phyloP scores from a whole-genome alignment of 2,329 filamentous ascomycete genomes.

The Harringtonia lauricola region DNA sequence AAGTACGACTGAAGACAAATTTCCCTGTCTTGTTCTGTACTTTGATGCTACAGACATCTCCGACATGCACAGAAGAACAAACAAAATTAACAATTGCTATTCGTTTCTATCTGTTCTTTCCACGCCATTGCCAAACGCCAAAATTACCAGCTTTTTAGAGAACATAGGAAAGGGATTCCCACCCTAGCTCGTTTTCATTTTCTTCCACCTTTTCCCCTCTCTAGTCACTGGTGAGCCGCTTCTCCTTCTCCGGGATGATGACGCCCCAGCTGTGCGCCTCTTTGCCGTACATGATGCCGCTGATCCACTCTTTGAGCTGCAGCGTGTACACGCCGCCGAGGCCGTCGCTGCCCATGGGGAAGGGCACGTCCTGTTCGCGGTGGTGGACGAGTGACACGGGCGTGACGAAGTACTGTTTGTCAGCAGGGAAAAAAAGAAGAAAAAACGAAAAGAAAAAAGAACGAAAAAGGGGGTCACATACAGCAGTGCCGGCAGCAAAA shows the following conservation, averaged over 20 bases:
- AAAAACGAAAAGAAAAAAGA: not conserved
- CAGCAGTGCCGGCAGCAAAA: conserved; percentile 79
- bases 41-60: too few species aligned
- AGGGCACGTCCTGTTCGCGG: conserved; percentile 49
- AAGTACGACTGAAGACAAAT: conserved; percentile 10
- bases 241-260: conserved; percentile 44
- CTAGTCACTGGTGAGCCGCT: not conserved
- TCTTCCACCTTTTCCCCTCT: not conserved
- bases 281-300: conserved; percentile 65
- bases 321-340: conserved; percentile 45
- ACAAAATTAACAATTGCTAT: not conserved
- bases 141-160: not conserved
- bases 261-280: conserved; percentile 60
- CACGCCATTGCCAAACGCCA: not conserved
- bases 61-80: too few species aligned
- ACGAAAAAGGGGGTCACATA: conserved; percentile 32
- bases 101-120: not conserved
- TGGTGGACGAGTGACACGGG: conserved; percentile 59
- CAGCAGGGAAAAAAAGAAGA: conserved; percentile 9
- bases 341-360: conserved; percentile 47
- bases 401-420: conserved; percentile 54
- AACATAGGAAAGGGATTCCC: too few species aligned
- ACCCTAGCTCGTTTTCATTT: too few species aligned
- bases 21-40: too few species aligned
- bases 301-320: conserved; percentile 55